Evolutionary conservation across 1,284 basidiomycete genomes (phyloP).

Genomic region (Anthracocystis setariae): DNA sequence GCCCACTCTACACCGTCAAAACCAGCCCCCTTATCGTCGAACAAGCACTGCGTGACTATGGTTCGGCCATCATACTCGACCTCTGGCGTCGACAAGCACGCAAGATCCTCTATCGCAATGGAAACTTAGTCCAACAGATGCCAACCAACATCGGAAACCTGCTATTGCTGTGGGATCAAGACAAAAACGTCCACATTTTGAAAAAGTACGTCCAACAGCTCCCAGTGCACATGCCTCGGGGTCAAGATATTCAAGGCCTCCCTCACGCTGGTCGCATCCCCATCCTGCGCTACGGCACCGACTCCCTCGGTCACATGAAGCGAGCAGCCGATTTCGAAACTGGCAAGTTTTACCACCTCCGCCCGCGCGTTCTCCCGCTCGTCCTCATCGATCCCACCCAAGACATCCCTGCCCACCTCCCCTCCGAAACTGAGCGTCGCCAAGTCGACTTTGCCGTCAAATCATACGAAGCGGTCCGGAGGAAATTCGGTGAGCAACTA

Average conservation of each 20-base stretch:
- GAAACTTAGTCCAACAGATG: not conserved
- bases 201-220: not conserved
- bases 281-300: not conserved
- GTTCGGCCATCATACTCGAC: constrained; percentile 5
- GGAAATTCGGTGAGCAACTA: not conserved
- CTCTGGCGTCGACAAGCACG: not conserved
- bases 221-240: not conserved
- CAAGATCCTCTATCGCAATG: not conserved
- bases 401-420: not conserved
- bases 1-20: constrained; percentile 1
- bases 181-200: constrained; percentile 2
- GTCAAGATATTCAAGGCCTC: not conserved
- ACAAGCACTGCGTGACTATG: constrained; percentile 8
- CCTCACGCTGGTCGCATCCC: constrained; percentile 4
- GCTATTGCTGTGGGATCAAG: not conserved
- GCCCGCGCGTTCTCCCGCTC: not conserved
- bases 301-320: constrained; percentile 15
- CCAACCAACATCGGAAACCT: not conserved
- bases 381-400: not conserved
- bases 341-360: constrained; percentile 6
- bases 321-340: not conserved
- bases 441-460: not conserved
- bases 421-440: not conserved
- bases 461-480: not conserved
- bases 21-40: not conserved